Percentiles rank a stretch among this genome's conserved stretches.
Evolutionary conservation across 768 basidiomycete species (phyloP).

Genomic region (Crepidotus variabilis): DNA sequence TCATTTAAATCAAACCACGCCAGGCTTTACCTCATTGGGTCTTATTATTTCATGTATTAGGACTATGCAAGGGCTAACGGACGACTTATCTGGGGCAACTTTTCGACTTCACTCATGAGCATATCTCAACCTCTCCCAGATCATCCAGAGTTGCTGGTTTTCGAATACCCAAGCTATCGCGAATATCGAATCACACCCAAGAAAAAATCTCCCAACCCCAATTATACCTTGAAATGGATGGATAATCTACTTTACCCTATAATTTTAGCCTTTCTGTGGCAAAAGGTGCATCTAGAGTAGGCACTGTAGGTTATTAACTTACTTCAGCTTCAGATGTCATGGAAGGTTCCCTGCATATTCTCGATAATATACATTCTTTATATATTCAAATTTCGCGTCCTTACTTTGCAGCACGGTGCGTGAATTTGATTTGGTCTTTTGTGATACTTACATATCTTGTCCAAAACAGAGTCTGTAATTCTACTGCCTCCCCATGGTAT

Average conservation of each 20-base stretch:
- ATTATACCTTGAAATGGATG: slow-evolving; percentile 24
- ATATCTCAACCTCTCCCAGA: slow-evolving; percentile 23
- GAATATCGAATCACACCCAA: slow-evolving; percentile 59
- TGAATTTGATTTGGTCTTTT: background rate
- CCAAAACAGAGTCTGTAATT: slow-evolving; percentile 59
- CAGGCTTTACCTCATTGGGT: background rate
- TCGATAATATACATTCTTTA: slow-evolving; percentile 17
- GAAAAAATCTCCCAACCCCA: slow-evolving; percentile 31
- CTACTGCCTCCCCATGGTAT: slow-evolving; percentile 65
- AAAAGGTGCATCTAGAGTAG: background rate
- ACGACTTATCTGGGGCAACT: background rate
- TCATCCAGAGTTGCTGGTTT: slow-evolving; percentile 50
- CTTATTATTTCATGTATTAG: background rate
- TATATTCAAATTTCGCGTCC: slow-evolving; percentile 33
- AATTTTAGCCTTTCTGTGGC: slow-evolving; percentile 6
- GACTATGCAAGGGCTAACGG: background rate
- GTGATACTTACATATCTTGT: background rate
- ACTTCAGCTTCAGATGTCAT: background rate
- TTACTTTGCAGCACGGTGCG: slow-evolving; percentile 18
- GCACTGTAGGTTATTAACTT: background rate
- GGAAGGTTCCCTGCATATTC: background rate
- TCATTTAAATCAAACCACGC: background rate
- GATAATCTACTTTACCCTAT: slow-evolving; percentile 1
- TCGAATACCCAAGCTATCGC: slow-evolving; percentile 40
- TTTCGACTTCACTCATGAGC: background rate